Conservation (phyloP, 257 asterid genomes). For the Nicotiana obtusifolia region DNA sequence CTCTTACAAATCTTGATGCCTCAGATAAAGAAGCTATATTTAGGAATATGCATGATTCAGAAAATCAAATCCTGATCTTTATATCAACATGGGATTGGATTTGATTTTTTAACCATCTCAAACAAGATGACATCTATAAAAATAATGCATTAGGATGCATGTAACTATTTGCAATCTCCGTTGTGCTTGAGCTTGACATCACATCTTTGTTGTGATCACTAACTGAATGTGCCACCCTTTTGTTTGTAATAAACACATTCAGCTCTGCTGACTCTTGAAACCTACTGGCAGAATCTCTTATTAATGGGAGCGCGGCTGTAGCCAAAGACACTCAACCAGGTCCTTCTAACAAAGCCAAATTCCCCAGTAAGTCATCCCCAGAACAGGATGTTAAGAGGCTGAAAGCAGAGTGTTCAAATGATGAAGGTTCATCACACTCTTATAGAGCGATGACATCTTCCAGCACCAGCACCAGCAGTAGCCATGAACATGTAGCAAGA, state of each 20-base stretch:
- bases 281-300: conserved; percentile 3
- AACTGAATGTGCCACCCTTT: not conserved
- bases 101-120: not conserved
- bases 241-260: not conserved
- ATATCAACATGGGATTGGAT: not conserved
- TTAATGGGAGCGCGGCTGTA: conserved; percentile 15
- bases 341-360: conserved; percentile 4
- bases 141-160: not conserved
- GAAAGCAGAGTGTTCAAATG: conserved; percentile 18
- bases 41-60: not conserved
- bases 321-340: conserved; percentile 2
- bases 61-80: not conserved
- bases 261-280: not conserved
- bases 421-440: conserved; percentile 30
- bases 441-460: conserved; percentile 10
- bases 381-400: conserved; percentile 26
- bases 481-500: conserved; percentile 1
- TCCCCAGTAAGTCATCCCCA: not conserved
- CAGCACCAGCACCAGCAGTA: conserved; percentile 8
- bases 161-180: not conserved
- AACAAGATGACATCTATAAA: not conserved
- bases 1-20: too few species aligned
- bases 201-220: not conserved
- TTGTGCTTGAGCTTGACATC: not conserved
- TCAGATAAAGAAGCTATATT: too few species aligned